These are phyloP conservation scores for Yamadazyma dendronema DNA, from an alignment of 1,139 yeast species.

Conservation along the genomic window DNA sequence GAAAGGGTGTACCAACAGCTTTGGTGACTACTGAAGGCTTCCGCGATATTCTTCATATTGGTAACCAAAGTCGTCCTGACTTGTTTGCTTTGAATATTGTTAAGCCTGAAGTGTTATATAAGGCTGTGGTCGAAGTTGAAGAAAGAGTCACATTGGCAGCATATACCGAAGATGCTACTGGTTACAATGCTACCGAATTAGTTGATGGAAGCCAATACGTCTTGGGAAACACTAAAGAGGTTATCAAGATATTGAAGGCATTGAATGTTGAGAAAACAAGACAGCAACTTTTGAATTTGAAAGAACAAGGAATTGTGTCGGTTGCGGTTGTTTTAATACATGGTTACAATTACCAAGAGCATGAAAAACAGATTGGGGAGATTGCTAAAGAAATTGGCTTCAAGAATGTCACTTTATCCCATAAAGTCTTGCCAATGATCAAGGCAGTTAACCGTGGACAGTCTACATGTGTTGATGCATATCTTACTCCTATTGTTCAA, in stretches of 20 bases:
- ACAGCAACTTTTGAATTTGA: slow-evolving; percentile 34
- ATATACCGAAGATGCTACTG: slow-evolving; percentile 56
- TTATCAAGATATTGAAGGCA: slow-evolving; percentile 48
- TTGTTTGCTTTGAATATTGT: slow-evolving; percentile 60
- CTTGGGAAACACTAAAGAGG: slow-evolving; percentile 63
- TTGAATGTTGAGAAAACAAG: slow-evolving; percentile 37
- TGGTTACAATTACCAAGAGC: slow-evolving; percentile 67
- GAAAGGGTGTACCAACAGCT: slow-evolving; percentile 66
- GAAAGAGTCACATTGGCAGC: slow-evolving; percentile 73
- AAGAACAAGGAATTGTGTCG: slow-evolving; percentile 58
- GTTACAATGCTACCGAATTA: slow-evolving; percentile 18
- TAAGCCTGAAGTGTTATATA: slow-evolving; percentile 59
- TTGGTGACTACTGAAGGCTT: slow-evolving; percentile 63
- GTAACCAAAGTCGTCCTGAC: slow-evolving; percentile 72
- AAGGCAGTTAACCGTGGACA: slow-evolving; percentile 70
- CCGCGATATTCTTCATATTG: slow-evolving; percentile 61
- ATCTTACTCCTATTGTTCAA: slow-evolving; percentile 70
- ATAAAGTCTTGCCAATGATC: slow-evolving; percentile 73
- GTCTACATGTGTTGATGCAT: slow-evolving; percentile 75
- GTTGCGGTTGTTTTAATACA: slow-evolving; percentile 69
- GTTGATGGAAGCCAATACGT: slow-evolving; percentile 20
- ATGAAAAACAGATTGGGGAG: slow-evolving; percentile 55
- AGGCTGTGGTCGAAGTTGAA: slow-evolving; percentile 62
- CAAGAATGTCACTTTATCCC: slow-evolving; percentile 55
- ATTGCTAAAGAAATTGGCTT: slow-evolving; percentile 63